Evolutionary conservation across 208 protist genomes (phyloP), one percentile per base, ranked within the genome.

Genomic region (Vickermania ingenoplastis): DNA sequence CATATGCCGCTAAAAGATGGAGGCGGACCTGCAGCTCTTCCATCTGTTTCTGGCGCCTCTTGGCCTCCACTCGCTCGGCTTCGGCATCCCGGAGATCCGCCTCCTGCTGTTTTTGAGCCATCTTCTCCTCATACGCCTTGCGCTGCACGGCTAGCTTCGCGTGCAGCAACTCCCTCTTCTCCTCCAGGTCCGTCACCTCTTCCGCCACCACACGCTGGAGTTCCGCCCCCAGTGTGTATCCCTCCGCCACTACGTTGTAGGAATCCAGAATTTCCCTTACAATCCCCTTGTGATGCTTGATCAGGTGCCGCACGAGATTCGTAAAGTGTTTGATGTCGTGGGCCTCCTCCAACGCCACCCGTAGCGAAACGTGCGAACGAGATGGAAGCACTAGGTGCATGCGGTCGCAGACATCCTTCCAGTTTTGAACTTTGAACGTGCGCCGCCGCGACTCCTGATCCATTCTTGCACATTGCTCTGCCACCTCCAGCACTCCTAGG

Each of bases 21-120:
- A 93, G 69, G 14, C 86, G 80, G 28, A 73, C 63, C 57, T 90
- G 83, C 51, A 86, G 80, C 63, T 93, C 80, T 11, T 69, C 48
- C 25, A 67, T 66, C 22, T 54, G 67, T 50, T 55, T 67, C 57
- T 57, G 67, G 29, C 56, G 57, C 53, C 49, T 63, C 17, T 67
- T 68, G 11, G 29, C 53, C 50, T 75, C 73, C 31, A 70, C n/a
- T 49, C 64, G 45, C 31, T 67, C 66, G 21, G 52, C 22, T 48
- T 70, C 65, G 13, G 67, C 68, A 52, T 75, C 71, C 5, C 26
- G 57, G 31, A 48, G 66, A 30, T 69, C 63, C 1, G 71, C 71
- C 22, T 59, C 23, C 4, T 62, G 77, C 61, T 66, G 63, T 17
- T 45, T 17, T 45, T 45, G 36, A 17, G 36, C 17, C 36, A n/a